Evolutionary conservation across 2,329 filamentous ascomycete species (phyloP), one percentile per base, ranked within the genome.

Genomic region (Didymella exigua): DNA sequence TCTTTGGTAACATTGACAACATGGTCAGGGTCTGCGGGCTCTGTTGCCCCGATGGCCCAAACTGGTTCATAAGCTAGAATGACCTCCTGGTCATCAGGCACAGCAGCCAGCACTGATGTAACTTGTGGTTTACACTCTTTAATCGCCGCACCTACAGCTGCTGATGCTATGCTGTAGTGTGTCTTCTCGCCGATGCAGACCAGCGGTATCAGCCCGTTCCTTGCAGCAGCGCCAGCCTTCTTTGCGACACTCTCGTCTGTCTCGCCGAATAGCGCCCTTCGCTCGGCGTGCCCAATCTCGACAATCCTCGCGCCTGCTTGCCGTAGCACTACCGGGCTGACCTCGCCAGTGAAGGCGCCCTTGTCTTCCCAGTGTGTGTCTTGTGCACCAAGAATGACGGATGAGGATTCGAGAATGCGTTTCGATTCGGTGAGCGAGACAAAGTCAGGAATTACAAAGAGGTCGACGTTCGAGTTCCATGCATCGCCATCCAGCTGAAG

Each of bases 51-150:
- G 73, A 95, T 96, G 0, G 91, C 91, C 91, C 91, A 96, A 1
- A 95, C 90, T 7, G 91, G 91, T 78, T 96, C 91, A 69, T 96
- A 96, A 0, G 91, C 91, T 53, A 96, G 81, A 6, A 93, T 84
- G 5, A 95, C 82, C 42, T 91, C 87, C 0, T 86, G 84, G 14
- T 85, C 79, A 10, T 79, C 78, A 0, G 86, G 82, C 7, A 93
- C 77, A 0, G 80, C 82, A 1, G 77, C 77, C 46, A 95, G 71
- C 2, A 90, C 85, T 1, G 84, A 78, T 33, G 81, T 79, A 51
- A 96, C 80, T 74, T 93, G 89, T 4, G 77, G 75, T 30, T 77
- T 79, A 65, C 89, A 90, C 72, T 93, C 88, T 13, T 79, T 74
- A 2, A 90, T 82, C 0, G 90, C 89, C 1, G 79, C 70, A 0